A percentile compares a stretch with the other conserved stretches of the same genome.
These are phyloP conservation scores for Yamadazyma oceani DNA, from an alignment of 1,139 yeast species.

Conservation along the genomic window DNA sequence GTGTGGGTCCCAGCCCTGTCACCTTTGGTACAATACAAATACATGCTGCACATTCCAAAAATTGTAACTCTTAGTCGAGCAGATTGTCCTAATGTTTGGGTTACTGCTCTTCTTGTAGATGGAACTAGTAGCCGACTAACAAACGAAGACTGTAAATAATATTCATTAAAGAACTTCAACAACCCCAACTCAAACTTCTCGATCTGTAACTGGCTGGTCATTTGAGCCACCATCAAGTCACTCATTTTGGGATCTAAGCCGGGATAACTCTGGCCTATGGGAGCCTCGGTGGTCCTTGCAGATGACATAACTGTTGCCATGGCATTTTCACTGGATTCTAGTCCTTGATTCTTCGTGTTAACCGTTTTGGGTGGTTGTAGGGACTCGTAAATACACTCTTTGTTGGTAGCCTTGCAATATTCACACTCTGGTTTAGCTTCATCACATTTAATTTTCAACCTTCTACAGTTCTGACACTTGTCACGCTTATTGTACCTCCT, in stretches of 20 bases:
- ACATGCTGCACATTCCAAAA: slow-evolving; percentile 1
- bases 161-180: slow-evolving; percentile 24
- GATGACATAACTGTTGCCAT: no score
- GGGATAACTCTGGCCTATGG: no score
- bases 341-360: no score
- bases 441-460: slow-evolving; percentile 27
- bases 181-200: slow-evolving; percentile 26
- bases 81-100: neutral
- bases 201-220: slow-evolving; percentile 18
- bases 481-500: neutral
- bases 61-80: neutral
- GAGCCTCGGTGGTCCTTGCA: no score
- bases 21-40: neutral
- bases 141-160: slow-evolving; percentile 8
- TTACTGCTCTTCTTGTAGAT: neutral
- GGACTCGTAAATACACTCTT: no score
- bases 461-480: slow-evolving; percentile 17
- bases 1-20: neutral
- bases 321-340: no score
- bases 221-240: neutral
- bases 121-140: no score
- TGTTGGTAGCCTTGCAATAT: no score
- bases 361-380: no score
- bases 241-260: no score
- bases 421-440: slow-evolving; percentile 32